Evolutionary conservation across 2,329 filamentous ascomycete genomes (phyloP).

Genomic region (Botrytis squamosa): DNA sequence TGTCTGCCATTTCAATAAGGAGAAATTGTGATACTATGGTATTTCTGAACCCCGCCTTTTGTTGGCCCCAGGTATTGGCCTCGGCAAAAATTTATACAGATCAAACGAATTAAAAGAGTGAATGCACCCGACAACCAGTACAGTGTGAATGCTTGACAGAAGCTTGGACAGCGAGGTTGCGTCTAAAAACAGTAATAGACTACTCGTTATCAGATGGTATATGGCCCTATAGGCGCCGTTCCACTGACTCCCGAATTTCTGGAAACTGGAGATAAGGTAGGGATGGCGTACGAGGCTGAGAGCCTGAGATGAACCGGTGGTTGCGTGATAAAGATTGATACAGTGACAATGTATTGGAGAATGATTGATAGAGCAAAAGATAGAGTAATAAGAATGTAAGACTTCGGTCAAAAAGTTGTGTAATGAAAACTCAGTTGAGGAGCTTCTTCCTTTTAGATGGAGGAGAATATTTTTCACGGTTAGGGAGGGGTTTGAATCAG

Average conservation of each 20-base stretch:
- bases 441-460: constrained; percentile 19
- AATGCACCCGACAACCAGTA: constrained; percentile 6
- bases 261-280: constrained; percentile 16
- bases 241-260: constrained; percentile 8
- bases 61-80: constrained; percentile 18
- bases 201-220: constrained; percentile 19
- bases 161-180: constrained; percentile 20
- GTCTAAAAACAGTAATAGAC: constrained; percentile 16
- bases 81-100: constrained; percentile 16
- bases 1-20: constrained; percentile 21
- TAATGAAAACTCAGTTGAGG: constrained; percentile 25
- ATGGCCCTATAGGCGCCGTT: constrained; percentile 20
- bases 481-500: constrained; percentile 13
- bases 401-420: constrained; percentile 22
- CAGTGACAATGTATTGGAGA: constrained; percentile 2
- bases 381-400: constrained; percentile 23
- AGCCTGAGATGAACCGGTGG: constrained; percentile 8
- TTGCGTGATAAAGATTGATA: constrained; percentile 12
- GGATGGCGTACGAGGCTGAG: constrained; percentile 22
- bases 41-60: constrained; percentile 10
- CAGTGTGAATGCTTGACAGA: constrained; percentile 18
- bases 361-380: constrained; percentile 19
- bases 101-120: constrained; percentile 16
- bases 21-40: constrained; percentile 4
- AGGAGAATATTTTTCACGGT: constrained; percentile 17